A percentile compares a stretch with the other conserved stretches of the same genome.
phyloP scores from a whole-genome alignment of 2,329 filamentous ascomycete genomes.

The Lojkania enalia region DNA sequence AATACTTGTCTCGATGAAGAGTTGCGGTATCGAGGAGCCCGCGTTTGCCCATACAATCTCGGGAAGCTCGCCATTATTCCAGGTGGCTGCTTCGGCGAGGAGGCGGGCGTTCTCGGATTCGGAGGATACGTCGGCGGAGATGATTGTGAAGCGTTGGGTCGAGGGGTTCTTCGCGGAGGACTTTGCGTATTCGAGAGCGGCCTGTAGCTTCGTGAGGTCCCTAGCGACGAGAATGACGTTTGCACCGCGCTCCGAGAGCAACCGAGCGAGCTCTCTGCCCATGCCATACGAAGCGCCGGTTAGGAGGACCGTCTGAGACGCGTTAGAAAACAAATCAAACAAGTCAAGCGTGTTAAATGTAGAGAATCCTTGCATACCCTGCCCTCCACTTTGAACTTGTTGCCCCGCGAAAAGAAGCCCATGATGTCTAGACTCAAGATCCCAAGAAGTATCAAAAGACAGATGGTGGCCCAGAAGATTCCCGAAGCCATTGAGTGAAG shows the following conservation, averaged over 20 bases:
- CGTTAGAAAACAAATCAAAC: not conserved
- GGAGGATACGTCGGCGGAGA: constrained; percentile 79
- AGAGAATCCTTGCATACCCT: constrained; percentile 61
- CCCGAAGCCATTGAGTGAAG: constrained; percentile 39
- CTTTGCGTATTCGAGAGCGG: constrained; percentile 68
- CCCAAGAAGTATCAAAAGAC: constrained; percentile 41
- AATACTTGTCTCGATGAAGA: constrained; percentile 76
- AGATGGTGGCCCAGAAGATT: constrained; percentile 40
- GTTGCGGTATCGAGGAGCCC: constrained; percentile 70
- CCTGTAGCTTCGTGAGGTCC: constrained; percentile 72
- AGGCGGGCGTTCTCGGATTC: constrained; percentile 70
- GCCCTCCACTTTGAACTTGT: constrained; percentile 82
- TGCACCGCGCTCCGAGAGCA: constrained; percentile 81
- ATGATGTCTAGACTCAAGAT: constrained; percentile 56
- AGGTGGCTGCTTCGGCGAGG: constrained; percentile 70
- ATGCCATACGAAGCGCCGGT: constrained; percentile 94
- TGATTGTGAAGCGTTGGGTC: constrained; percentile 78
- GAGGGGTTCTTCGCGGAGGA: constrained; percentile 65
- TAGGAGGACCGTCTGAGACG: constrained; percentile 81
- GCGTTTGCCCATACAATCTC: constrained; percentile 94
- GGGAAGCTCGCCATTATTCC: constrained; percentile 74
- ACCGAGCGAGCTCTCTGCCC: constrained; percentile 73
- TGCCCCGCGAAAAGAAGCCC: constrained; percentile 69
- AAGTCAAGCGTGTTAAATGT: constrained; percentile 3
- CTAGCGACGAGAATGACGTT: constrained; percentile 85